Conservation (phyloP, 2,329 filamentous ascomycete species). For the Phyllosticta citriasiana region DNA sequence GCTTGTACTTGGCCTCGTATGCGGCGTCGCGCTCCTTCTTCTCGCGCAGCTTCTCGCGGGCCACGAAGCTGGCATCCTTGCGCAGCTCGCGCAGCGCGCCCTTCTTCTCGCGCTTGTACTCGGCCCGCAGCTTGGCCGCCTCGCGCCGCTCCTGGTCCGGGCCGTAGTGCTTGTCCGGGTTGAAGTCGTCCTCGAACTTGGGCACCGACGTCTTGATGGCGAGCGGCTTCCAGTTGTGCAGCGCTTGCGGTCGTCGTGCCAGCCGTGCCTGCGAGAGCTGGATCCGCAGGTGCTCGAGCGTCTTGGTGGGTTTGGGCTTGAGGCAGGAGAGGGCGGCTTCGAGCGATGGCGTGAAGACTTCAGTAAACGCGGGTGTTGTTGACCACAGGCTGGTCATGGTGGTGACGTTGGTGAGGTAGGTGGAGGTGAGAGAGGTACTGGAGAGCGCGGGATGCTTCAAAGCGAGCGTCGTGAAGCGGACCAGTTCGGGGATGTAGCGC, state of each 20-base stretch:
- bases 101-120: conserved; percentile 93
- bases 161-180: conserved; percentile 94
- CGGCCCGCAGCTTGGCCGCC: conserved; percentile 69
- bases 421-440: conserved; percentile 43
- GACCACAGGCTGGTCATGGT: conserved; percentile 64
- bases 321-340: conserved; percentile 21
- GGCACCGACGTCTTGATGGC: conserved; percentile 82
- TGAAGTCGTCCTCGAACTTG: conserved; percentile 93
- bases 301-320: conserved; percentile 24
- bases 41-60: conserved; percentile 75
- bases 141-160: conserved; percentile 85
- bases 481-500: conserved; percentile 78
- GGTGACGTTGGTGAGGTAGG: conserved; percentile 54
- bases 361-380: conserved; percentile 61
- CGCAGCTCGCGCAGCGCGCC: conserved; percentile 86
- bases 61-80: conserved; percentile 92
- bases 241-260: conserved; percentile 65
- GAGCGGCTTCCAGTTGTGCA: conserved; percentile 81
- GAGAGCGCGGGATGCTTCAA: conserved; percentile 38
- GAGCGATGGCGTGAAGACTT: conserved; percentile 61
- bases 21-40: conserved; percentile 90
- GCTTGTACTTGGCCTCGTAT: conserved; percentile 94
- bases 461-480: conserved; percentile 71
- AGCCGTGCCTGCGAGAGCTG: conserved; percentile 54
- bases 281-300: conserved; percentile 52